Base-by-base conservation (phyloP, 164 flowering plant genomes). In the Saururus chinensis region DNA sequence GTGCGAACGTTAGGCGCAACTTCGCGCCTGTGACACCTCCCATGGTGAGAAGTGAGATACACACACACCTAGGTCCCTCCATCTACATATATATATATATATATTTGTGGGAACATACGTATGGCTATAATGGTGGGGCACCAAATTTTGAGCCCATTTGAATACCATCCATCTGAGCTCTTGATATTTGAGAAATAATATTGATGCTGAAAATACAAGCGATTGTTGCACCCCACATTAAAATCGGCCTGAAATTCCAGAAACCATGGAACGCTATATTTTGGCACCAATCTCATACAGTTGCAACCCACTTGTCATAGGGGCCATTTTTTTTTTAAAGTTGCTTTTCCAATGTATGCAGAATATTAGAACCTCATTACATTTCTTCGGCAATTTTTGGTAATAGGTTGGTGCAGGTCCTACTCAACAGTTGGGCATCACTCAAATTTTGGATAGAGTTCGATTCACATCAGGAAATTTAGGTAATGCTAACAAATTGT, bases 321-420 rank as follows among this genome's bases (percentile, higher is more conserved):
- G 19, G n/a, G 51, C 61, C 19, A n/a, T 8, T 19, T 20, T 9
- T 12, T 9, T 11, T 20, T 37, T 40, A 12, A 9, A 24, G 22
- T 10, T 42, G 22, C 16, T 59, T 40, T 42, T 40, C 9, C 23
- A 37, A n/a, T n/a, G 61, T 59, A 21, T 54, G 4, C 16, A 37
- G 37, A 20, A 19, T 37, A 20, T 2, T 14, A 37, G 20, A 40
- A 19, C 23, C 22, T 37, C 7, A 30, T 40, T 1, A 51, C 12
- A 23, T 24, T 61, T 51, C 35, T 62, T 30, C 22, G 53, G 17
- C 56, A 16, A 21, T 49, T 45, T 35, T 23, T 61, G 30, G 49
- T 40, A 55, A 61, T 72, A 79, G 82, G 80, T 80, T 35, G 81
- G 81, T 40, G 65, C 79, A 37, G 66, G 66, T 63, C 48, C 78